Conservation (phyloP, 2,329 filamentous ascomycete species). For the Neofusicoccum cordaticola region DNA sequence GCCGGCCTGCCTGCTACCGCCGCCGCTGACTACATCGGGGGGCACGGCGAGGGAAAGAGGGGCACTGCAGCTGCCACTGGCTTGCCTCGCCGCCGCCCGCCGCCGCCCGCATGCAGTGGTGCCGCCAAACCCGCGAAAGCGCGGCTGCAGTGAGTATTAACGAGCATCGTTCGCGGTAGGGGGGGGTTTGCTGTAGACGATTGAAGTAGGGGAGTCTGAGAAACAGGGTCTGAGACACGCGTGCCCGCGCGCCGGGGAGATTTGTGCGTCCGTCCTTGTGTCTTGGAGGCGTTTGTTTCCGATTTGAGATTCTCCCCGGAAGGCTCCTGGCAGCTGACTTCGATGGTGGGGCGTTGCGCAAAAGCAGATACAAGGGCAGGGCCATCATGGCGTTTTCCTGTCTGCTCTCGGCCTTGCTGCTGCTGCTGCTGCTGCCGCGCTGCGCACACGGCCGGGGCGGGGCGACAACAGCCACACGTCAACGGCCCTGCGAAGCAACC, state of each 20-base stretch:
- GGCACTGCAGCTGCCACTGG: slow-evolving; percentile 5
- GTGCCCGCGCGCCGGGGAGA: neutral
- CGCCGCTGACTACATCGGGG: slow-evolving; percentile 2
- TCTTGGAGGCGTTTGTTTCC: neutral
- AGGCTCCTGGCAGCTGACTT: neutral
- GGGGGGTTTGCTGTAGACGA: neutral
- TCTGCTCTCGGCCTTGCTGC: neutral
- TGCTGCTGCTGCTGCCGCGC: too few species aligned
- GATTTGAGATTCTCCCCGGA: neutral
- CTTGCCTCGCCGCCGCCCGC: neutral
- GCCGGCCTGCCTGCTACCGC: neutral
- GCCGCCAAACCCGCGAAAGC: neutral
- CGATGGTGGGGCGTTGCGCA: neutral
- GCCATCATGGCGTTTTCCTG: neutral
- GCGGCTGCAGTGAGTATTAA: neutral
- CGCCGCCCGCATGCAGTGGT: neutral
- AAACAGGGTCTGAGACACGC: slow-evolving; percentile 6
- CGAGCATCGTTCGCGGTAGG: neutral
- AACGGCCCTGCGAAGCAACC: neutral
- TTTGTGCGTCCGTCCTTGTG: neutral
- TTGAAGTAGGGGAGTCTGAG: neutral
- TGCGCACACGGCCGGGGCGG: neutral
- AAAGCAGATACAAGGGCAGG: neutral
- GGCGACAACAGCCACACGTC: neutral
- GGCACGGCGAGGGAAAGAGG: neutral